A percentile compares a stretch with the other conserved stretches of the same genome.
Conservation (phyloP, 495 filamentous ascomycete genomes). For the Stereocaulon alpinum region DNA sequence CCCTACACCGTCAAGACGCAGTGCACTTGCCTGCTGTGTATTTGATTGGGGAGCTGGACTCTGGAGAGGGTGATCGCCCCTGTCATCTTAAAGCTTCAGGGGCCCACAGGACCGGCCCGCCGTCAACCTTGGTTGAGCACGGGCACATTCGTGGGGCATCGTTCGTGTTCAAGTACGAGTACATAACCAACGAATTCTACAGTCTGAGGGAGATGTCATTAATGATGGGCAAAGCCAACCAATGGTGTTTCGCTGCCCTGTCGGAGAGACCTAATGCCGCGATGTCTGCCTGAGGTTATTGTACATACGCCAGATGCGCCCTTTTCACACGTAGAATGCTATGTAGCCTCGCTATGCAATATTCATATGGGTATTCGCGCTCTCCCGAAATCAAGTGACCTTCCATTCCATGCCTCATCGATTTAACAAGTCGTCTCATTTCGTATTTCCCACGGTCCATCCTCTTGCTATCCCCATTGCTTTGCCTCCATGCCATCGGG, state of each 20-base stretch:
- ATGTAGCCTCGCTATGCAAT: constrained; percentile 2
- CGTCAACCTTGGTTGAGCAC: background rate
- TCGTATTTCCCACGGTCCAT: background rate
- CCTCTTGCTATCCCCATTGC: constrained; percentile 38
- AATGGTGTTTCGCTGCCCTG: background rate
- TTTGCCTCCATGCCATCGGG: constrained; percentile 70
- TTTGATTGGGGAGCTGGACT: too few relatives aligned
- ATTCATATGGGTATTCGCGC: background rate
- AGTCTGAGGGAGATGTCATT: background rate
- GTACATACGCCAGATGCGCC: background rate
- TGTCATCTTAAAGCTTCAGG: background rate
- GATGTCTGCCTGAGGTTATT: constrained; percentile 10
- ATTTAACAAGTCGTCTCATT: background rate
- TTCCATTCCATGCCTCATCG: background rate
- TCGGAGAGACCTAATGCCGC: constrained; percentile 12
- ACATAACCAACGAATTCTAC: background rate
- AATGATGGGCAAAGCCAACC: background rate
- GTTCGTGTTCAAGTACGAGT: background rate
- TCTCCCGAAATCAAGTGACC: background rate
- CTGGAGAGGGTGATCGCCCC: too few relatives aligned
- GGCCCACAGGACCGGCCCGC: constrained; percentile 3
- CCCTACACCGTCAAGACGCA: too few relatives aligned
- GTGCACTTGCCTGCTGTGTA: too few relatives aligned
- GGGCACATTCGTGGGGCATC: background rate
- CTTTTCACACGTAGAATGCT: background rate